Conservation (phyloP, 148 eudicot genomes). For the Talinum fruticosum region DNA sequence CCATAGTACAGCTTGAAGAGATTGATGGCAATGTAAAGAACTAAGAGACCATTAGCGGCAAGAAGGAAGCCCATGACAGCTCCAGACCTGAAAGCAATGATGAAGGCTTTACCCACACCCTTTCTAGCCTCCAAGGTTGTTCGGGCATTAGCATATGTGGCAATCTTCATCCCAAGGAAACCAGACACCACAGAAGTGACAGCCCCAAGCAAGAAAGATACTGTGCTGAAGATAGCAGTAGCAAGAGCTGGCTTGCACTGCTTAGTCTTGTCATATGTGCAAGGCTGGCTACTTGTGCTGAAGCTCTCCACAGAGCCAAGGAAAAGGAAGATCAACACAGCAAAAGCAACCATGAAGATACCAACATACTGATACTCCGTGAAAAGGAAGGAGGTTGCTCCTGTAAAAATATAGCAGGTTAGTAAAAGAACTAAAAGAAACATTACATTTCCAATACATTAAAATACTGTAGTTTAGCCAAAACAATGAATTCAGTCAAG, state of each 20-base stretch:
- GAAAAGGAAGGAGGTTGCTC: constrained; percentile 81
- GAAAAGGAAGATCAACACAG: constrained; percentile 78
- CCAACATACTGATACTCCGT: constrained; percentile 82
- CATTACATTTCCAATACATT: not conserved
- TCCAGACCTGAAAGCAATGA: constrained; percentile 84
- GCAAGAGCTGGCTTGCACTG: constrained; percentile 88
- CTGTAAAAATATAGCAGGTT: constrained; percentile 34
- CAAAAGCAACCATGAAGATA: constrained; percentile 81
- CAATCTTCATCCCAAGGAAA: constrained; percentile 96
- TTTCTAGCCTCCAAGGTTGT: constrained; percentile 95
- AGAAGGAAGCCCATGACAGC: constrained; percentile 99
- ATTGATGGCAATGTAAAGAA: constrained; percentile 63
- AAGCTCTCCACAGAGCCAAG: constrained; percentile 97
- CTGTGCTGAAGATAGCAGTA: constrained; percentile 81
- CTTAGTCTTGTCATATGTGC: constrained; percentile 64
- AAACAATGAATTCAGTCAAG: not conserved
- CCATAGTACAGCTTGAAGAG: constrained; percentile 89
- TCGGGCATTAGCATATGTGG: constrained; percentile 91
- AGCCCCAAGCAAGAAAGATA: constrained; percentile 80
- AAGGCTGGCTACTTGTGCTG: constrained; percentile 67
- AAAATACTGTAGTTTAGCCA: not conserved
- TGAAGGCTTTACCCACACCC: constrained; percentile 90
- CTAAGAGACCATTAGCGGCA: constrained; percentile 90
- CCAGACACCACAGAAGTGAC: constrained; percentile 80
- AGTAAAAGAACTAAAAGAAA: not conserved